phyloP scores from a whole-genome alignment of 371 early-diverging fungal genomes.

The Lichtheimia ramosa region DNA sequence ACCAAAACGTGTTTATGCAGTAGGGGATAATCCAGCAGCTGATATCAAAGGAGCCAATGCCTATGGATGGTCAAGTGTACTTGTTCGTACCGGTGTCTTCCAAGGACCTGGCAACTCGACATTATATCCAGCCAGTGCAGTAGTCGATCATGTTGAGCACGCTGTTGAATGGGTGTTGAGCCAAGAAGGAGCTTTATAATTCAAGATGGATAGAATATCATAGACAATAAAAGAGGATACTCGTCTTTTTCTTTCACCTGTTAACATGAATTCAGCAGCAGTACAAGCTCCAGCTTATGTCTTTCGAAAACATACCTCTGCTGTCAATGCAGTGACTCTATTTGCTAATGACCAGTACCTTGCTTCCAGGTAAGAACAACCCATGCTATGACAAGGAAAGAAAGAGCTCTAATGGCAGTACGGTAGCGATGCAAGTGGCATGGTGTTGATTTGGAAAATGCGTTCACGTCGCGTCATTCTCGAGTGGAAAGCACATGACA shows the following conservation, averaged over 20 bases:
- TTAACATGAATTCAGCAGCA: background rate
- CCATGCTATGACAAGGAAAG: too few species aligned
- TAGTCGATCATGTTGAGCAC: slow-evolving; percentile 74
- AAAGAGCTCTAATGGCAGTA: background rate
- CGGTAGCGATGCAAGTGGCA: slow-evolving; percentile 40
- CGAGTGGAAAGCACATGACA: slow-evolving; percentile 45
- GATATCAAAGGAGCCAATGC: slow-evolving; percentile 84
- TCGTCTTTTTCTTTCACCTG: background rate
- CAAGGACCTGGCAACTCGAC: slow-evolving; percentile 52
- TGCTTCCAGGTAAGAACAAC: slow-evolving; percentile 28
- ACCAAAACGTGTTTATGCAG: slow-evolving; percentile 54
- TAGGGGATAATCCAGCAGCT: slow-evolving; percentile 77
- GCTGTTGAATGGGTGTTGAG: slow-evolving; percentile 65
- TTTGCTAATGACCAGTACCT: slow-evolving; percentile 26
- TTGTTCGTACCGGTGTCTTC: slow-evolving; percentile 86
- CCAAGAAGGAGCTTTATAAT: slow-evolving; percentile 20
- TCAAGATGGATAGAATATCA: background rate
- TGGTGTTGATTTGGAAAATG: slow-evolving; percentile 40
- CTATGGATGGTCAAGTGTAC: slow-evolving; percentile 78
- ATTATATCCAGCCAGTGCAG: slow-evolving; percentile 58
- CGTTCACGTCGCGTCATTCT: slow-evolving; percentile 31
- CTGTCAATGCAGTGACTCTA: slow-evolving; percentile 27
- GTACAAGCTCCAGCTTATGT: slow-evolving; percentile 32
- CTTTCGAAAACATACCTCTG: slow-evolving; percentile 30
- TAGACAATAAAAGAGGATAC: background rate